Percentiles rank a stretch among this genome's conserved stretches.
These are phyloP conservation scores for Cryphonectria japonica DNA, from an alignment of 2,329 filamentous ascomycete species.

Conservation along the genomic window DNA sequence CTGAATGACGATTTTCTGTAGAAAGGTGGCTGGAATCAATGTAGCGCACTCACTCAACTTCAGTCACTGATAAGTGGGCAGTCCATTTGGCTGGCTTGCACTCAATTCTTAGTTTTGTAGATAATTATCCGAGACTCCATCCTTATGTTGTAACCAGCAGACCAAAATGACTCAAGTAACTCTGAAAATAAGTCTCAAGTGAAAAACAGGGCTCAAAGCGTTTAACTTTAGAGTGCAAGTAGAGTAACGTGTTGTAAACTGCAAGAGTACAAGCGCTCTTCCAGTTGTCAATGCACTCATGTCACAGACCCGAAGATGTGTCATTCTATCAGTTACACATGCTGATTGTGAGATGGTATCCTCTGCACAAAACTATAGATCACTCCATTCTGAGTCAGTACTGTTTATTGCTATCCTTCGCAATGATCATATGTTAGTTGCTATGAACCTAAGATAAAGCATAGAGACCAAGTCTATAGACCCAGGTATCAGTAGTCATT, in stretches of 20 bases:
- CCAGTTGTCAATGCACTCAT: neutral
- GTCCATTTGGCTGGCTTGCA: neutral
- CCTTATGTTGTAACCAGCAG: neutral
- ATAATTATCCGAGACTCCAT: neutral
- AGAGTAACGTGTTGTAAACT: neutral
- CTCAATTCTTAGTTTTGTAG: neutral
- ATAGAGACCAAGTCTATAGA: too few relatives aligned
- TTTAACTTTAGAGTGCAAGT: neutral
- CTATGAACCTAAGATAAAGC: too few relatives aligned
- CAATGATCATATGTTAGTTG: too few relatives aligned
- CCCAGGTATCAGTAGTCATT: too few relatives aligned
- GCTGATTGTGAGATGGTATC: neutral
- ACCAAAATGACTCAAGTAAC: neutral
- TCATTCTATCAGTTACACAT: neutral
- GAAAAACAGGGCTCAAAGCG: neutral
- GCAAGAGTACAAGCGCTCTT: neutral
- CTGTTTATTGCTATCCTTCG: too few relatives aligned
- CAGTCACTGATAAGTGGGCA: neutral
- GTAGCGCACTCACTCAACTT: neutral
- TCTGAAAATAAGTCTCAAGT: neutral
- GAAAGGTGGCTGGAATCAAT: neutral
- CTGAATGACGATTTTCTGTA: neutral
- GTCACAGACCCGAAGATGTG: neutral
- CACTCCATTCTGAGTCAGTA: too few relatives aligned
- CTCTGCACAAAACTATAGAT: neutral